phyloP scores from a whole-genome alignment of 495 filamentous ascomycete species.

The Glutinoglossum americanum region DNA sequence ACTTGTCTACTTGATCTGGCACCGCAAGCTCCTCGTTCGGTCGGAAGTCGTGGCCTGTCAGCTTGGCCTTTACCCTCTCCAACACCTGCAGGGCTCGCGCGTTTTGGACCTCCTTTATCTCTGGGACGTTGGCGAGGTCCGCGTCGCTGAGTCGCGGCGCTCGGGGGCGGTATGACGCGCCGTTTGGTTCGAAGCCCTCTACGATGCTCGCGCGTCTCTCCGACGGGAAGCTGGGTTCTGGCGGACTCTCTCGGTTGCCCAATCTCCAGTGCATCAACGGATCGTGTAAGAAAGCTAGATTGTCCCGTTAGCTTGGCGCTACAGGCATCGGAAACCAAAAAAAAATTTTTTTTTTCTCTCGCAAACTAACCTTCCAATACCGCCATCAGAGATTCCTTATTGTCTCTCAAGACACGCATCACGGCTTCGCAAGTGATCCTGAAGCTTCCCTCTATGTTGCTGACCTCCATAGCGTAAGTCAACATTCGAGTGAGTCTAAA shows the following conservation, averaged over 20 bases:
- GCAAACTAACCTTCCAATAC: constrained; percentile 50
- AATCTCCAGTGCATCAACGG: constrained; percentile 94
- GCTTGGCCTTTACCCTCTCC: constrained; percentile 77
- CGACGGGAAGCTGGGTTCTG: constrained; percentile 56
- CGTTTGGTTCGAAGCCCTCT: constrained; percentile 22
- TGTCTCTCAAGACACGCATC: constrained; percentile 87
- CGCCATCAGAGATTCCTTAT: constrained; percentile 96
- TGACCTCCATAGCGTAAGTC: constrained; percentile 98
- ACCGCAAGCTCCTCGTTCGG: constrained; percentile 57
- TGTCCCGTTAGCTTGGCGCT: constrained; percentile 10
- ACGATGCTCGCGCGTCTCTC: constrained; percentile 38
- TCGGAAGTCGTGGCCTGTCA: constrained; percentile 53
- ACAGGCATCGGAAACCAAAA: not conserved
- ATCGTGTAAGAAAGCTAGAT: constrained; percentile 76
- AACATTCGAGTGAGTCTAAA: constrained; percentile 97
- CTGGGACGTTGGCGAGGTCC: constrained; percentile 11
- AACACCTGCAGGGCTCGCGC: constrained; percentile 82
- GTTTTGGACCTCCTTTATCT: constrained; percentile 65
- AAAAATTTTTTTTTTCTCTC: not conserved
- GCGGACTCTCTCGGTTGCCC: constrained; percentile 62
- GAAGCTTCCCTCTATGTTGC: constrained; percentile 96
- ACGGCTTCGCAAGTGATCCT: constrained; percentile 94
- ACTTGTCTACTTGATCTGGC: constrained; percentile 77
- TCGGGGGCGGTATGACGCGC: constrained; percentile 24
- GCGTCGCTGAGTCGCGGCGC: constrained; percentile 10